Evolutionary conservation across 2,329 filamentous ascomycete species (phyloP), one percentile per base, ranked within the genome.

Genomic region (Cladobotryum mycophilum): DNA sequence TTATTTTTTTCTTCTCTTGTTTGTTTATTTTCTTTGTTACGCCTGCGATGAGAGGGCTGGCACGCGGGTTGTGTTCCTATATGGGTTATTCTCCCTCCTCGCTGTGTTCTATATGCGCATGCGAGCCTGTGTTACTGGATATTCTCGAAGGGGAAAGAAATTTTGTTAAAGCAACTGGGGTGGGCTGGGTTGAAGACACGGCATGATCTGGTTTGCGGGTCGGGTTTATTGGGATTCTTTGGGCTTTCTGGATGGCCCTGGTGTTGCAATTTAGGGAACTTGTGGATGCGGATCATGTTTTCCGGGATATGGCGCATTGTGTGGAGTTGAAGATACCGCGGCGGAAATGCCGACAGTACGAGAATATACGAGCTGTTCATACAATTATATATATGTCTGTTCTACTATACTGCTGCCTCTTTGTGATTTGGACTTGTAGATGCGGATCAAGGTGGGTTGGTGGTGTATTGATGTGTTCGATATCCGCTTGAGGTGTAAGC

Each of bases 311-410:
- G 62, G 65, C 59, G 63, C 61, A 52, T 45, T 14, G 46, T 64
- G 60, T 61, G 58, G 53, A 60, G 58, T 60, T 64, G 58, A 41
- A 58, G 58, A 65, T 57, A 56, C 55, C 56, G 61, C 60, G 60
- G 63, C 63, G 57, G 57, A 51, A 55, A 54, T 61, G 54, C 56
- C 61, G 55, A 61, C 61, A 56, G 63, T 59, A 67, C 61, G 64
- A 67, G 65, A 69, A 70, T 68, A 69, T 57, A 70, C 63, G 66
- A 70, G 58, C 56, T 55, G 64, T 67, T 64, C 53, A 48, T 25
- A 33, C 15, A n/a, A 33, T 30, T 40, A 38, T 40, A 18, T 45
- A 34, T 45, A 44, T 41, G 35, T 35, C 48, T 38, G 34, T 45
- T 41, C 37, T 40, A 9, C 14, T 40, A 15, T 38, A 38, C 36